Conservation (phyloP, 192 early-diverging fungal species). For the Dimargaris xerosporica region DNA sequence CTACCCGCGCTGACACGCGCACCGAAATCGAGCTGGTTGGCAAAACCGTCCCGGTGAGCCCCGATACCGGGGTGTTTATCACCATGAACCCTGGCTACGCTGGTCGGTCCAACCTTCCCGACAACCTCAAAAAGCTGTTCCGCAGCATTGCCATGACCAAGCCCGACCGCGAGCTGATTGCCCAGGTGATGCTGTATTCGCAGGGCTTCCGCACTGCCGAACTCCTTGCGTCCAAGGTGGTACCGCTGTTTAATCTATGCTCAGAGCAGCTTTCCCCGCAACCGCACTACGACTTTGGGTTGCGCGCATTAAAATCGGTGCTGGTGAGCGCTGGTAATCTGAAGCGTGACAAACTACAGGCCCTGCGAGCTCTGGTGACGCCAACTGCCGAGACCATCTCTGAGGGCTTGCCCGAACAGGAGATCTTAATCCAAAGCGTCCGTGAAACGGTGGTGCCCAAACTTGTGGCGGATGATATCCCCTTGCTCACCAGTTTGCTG, state of each 20-base stretch:
- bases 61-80: conserved; percentile 91
- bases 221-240: conserved; percentile 82
- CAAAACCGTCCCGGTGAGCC: conserved; percentile 70
- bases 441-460: conserved; percentile 96
- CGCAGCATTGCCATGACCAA: conserved; percentile 97
- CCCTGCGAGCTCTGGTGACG: conserved; percentile 26
- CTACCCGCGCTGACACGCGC: conserved; percentile 35
- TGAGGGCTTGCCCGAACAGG: conserved; percentile 62
- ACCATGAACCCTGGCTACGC: conserved; percentile 99
- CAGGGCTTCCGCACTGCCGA: conserved; percentile 98
- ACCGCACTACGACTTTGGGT: conserved; percentile 98
- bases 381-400: conserved; percentile 28
- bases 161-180: conserved; percentile 94
- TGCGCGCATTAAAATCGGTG: conserved; percentile 96
- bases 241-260: conserved; percentile 94
- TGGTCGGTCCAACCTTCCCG: conserved; percentile 93
- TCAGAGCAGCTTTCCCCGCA: conserved; percentile 87
- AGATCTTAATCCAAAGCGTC: conserved; percentile 90
- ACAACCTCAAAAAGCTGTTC: conserved; percentile 99
- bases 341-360: conserved; percentile 66
- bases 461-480: conserved; percentile 92
- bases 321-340: conserved; percentile 98
- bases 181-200: conserved; percentile 99
- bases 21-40: conserved; percentile 87
- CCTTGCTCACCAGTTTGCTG: conserved; percentile 67